Evolutionary conservation across 352 stramenopile genomes (phyloP).

Genomic region (Chloridella minuta): DNA sequence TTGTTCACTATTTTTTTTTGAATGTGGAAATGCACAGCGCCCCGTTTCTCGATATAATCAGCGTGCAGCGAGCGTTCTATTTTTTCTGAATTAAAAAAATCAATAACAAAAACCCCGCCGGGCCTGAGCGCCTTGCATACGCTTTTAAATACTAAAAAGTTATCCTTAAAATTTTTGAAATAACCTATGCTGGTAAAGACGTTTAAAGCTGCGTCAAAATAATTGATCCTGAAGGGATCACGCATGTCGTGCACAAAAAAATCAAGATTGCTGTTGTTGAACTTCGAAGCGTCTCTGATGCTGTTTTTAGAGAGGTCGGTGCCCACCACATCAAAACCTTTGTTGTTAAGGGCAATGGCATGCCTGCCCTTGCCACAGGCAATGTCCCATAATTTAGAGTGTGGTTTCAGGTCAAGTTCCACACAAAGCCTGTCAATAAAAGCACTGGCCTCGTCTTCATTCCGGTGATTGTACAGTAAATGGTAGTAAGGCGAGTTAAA

Average conservation of each 20-base stretch:
- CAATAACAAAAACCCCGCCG: neutral
- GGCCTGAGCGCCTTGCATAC: neutral
- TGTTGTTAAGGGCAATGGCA: neutral
- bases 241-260: neutral
- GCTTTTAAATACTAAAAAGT: neutral
- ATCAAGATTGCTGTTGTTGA: neutral
- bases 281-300: neutral
- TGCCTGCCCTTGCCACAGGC: neutral
- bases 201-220: neutral
- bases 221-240: neutral
- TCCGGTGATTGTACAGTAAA: neutral
- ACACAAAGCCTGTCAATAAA: neutral
- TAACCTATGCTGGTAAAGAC: neutral
- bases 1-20: neutral
- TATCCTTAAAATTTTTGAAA: neutral
- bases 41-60: neutral
- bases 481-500: neutral
- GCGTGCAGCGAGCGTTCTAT: neutral
- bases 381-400: neutral
- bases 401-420: neutral
- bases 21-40: neutral
- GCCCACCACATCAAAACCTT: neutral
- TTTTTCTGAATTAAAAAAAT: neutral
- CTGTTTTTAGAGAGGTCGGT: neutral
- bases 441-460: neutral